These are phyloP conservation scores for Macrolepiota fuliginosa DNA, from an alignment of 768 basidiomycete genomes.

Conservation along the genomic window DNA sequence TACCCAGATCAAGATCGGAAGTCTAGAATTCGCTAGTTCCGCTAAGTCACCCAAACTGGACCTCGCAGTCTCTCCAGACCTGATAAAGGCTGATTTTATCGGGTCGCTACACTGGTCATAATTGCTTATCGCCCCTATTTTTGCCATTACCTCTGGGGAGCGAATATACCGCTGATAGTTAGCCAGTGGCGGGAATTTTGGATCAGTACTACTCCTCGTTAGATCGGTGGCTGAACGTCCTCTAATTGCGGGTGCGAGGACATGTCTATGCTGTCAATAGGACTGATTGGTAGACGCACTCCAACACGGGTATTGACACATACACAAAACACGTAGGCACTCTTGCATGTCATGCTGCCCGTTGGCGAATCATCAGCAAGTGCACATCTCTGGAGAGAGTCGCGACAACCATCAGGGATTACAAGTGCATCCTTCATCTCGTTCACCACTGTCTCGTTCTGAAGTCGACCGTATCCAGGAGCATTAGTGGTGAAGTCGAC, in stretches of 20 bases:
- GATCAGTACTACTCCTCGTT: not conserved
- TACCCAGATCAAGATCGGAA: conserved; percentile 7
- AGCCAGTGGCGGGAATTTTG: not conserved
- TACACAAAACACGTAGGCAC: not conserved
- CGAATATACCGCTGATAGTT: not conserved
- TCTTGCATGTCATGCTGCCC: not conserved
- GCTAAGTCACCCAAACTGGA: not conserved
- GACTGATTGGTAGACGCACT: not conserved
- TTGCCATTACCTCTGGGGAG: not conserved
- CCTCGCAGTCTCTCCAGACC: conserved; percentile 2
- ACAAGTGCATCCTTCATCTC: not conserved
- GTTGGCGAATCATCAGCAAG: not conserved
- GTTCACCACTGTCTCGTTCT: conserved; percentile 4
- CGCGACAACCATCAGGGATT: not conserved
- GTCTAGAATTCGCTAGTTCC: conserved; percentile 1
- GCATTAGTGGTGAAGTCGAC: conserved; percentile 1
- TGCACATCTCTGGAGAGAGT: not conserved
- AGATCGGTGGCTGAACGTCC: conserved; percentile 3
- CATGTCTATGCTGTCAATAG: not conserved
- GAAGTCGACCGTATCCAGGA: conserved; percentile 7
- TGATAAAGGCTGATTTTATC: not conserved
- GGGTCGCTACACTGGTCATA: conserved; percentile 2
- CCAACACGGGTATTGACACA: not conserved
- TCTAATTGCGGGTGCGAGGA: not conserved
- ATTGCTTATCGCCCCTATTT: not conserved